Conservation (phyloP, 1,284 basidiomycete species). For the Mycosarcoma mackinlayi region DNA sequence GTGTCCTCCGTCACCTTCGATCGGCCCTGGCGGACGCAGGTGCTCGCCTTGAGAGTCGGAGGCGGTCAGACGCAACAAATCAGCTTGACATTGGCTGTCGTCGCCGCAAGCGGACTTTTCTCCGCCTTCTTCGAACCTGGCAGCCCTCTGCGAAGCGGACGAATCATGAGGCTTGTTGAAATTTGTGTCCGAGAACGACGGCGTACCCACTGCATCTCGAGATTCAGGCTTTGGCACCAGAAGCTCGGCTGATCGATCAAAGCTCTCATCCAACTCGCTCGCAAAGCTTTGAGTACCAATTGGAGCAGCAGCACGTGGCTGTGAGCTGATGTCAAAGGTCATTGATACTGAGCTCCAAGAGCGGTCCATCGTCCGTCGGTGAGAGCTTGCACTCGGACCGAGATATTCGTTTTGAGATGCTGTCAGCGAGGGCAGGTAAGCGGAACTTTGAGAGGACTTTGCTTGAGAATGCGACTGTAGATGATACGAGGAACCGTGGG, state of each 20-base stretch:
- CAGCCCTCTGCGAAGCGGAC: constrained; percentile 32
- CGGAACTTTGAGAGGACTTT: constrained; percentile 27
- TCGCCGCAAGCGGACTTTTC: constrained; percentile 23
- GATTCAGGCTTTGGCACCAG: neutral
- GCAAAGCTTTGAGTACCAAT: constrained; percentile 3
- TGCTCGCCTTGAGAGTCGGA: neutral
- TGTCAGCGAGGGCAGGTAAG: constrained; percentile 31
- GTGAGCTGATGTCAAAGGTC: constrained; percentile 18
- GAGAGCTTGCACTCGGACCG: constrained; percentile 29
- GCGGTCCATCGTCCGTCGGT: constrained; percentile 26
- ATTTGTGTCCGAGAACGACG: constrained; percentile 14
- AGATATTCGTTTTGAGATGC: constrained; percentile 33
- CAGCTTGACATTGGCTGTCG: neutral
- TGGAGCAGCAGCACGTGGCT: constrained; percentile 3
- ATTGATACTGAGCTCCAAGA: constrained; percentile 17
- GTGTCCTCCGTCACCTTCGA: neutral
- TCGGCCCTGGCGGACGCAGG: neutral
- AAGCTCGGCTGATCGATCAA: neutral
- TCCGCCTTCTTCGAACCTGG: constrained; percentile 41
- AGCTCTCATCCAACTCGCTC: constrained; percentile 6
- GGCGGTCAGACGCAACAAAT: neutral
- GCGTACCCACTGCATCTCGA: neutral
- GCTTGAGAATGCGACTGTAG: constrained; percentile 16
- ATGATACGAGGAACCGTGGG: constrained; percentile 1
- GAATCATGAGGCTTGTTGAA: constrained; percentile 48